Evolutionary conservation across 805 yeast species (phyloP).

Genomic region (Starmerella bombi): DNA sequence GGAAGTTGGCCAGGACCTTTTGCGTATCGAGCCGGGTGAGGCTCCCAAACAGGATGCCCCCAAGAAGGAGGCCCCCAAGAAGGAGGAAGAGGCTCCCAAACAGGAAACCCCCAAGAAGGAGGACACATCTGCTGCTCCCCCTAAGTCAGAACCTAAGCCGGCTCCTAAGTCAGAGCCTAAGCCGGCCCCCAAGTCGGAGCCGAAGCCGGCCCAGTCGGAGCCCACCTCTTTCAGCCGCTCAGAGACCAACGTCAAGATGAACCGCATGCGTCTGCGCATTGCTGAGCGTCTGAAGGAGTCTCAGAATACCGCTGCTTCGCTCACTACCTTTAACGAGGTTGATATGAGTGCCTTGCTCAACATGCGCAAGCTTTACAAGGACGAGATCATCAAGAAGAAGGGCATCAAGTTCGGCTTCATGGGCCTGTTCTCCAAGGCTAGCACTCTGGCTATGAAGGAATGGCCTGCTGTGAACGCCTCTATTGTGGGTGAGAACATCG

Average conservation of each 20-base stretch:
- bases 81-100: slow-evolving; percentile 22
- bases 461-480: slow-evolving; percentile 92
- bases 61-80: slow-evolving; percentile 25
- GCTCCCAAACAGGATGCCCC: slow-evolving; percentile 47
- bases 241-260: slow-evolving; percentile 93
- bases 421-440: slow-evolving; percentile 96
- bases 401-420: slow-evolving; percentile 95
- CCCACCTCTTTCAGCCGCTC: slow-evolving; percentile 42
- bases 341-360: slow-evolving; percentile 88
- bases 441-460: slow-evolving; percentile 83
- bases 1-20: slow-evolving; percentile 85
- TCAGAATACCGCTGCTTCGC: slow-evolving; percentile 95
- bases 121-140: slow-evolving; percentile 18
- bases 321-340: slow-evolving; percentile 95
- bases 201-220: slow-evolving; percentile 24
- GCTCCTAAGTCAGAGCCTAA: slow-evolving; percentile 14
- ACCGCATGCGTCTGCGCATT: slow-evolving; percentile 97
- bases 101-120: slow-evolving; percentile 28
- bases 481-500: slow-evolving; percentile 61
- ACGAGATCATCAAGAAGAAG: slow-evolving; percentile 83
- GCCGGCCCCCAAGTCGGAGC: slow-evolving; percentile 14
- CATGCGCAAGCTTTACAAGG: slow-evolving; percentile 93
- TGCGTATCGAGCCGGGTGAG: slow-evolving; percentile 67
- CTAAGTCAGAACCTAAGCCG: slow-evolving; percentile 26
- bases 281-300: slow-evolving; percentile 99